Evolutionary conservation across 2,329 filamentous ascomycete genomes (phyloP).

Genomic region (Cladophialophora psammophila): DNA sequence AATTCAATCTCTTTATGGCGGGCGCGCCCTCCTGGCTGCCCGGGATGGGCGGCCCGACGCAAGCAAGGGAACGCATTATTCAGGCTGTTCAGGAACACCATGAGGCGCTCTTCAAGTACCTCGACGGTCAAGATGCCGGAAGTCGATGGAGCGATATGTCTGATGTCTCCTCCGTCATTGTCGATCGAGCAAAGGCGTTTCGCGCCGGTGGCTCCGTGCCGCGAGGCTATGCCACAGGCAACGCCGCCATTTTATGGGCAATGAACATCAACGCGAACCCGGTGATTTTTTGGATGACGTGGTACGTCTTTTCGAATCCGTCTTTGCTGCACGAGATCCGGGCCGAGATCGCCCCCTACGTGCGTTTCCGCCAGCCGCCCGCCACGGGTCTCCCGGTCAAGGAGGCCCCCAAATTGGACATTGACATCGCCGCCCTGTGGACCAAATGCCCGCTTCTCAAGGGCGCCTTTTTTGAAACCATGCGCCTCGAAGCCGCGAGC

Average conservation of each 20-base stretch:
- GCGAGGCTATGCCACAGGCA: constrained; percentile 48
- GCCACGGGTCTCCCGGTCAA: constrained; percentile 53
- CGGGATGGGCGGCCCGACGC: constrained; percentile 57
- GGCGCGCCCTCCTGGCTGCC: constrained; percentile 65
- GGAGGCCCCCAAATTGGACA: constrained; percentile 52
- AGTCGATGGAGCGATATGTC: constrained; percentile 57
- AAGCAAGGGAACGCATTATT: constrained; percentile 54
- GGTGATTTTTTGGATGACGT: constrained; percentile 61
- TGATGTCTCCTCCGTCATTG: constrained; percentile 56
- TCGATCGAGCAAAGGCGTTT: constrained; percentile 52
- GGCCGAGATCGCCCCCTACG: constrained; percentile 55
- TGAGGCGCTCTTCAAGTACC: constrained; percentile 51
- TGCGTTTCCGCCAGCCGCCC: constrained; percentile 46
- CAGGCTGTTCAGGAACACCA: constrained; percentile 53
- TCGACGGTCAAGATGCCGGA: constrained; percentile 53
- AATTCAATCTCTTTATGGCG: constrained; percentile 61
- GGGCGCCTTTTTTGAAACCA: constrained; percentile 56
- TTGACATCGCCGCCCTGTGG: constrained; percentile 52
- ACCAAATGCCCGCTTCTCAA: constrained; percentile 56
- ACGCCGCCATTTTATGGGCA: constrained; percentile 58
- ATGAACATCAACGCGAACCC: constrained; percentile 61
- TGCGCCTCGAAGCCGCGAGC: constrained; percentile 54
- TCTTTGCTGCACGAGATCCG: constrained; percentile 53
- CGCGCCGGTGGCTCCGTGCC: constrained; percentile 41
- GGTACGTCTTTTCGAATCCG: constrained; percentile 54